Base-by-base conservation (phyloP, 2,329 filamentous ascomycete genomes). In the Fusarium nelsonii region DNA sequence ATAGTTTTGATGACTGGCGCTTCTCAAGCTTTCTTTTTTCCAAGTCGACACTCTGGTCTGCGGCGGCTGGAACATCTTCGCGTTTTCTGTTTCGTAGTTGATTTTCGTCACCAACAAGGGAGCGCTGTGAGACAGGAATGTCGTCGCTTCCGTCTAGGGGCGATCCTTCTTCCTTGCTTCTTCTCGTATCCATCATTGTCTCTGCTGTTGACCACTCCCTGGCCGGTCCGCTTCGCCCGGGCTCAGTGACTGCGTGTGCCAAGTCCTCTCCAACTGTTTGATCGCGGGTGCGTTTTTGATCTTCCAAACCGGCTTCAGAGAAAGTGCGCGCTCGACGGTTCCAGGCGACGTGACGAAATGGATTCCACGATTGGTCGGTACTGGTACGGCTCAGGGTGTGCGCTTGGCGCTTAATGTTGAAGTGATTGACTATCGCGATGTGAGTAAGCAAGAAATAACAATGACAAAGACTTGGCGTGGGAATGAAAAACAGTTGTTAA, bases 331-430 rank as follows among this genome's bases (percentile, higher is more conserved):
- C 65, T 51, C 69, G 72, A 14, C 70, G 75, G 16, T 74, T 74
- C 78, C 79, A 82, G 23, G 74, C 66, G n/a, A 82, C 76, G 58
- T 82, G 81, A 10, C 81, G 78, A 53, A 85, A 85, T 9, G 80
- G 81, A 32, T 84, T 84, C 78, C 79, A 83, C 23, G 74, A 71
- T 23, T 81, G 77, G 57, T 80, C 78, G 50, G 74, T 68, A 55
- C 77, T 77, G 36, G 79, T 75, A 58, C 83, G 80, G 51, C 82
- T 81, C 43, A 83, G 72, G 23, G 67, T 77, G 62, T 82, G 81
- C 61, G 84, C 84, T 59, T 78, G 75, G 62, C 80, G 79, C 77
- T 82, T 85, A 65, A 82, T 80, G 53, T 76, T 77, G 70, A 79
- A 82, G 41, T 79, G 75, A 68, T 85, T 85, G 78, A 84, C 84